Base-by-base conservation (phyloP, 306 rosid species). In the Cicer judaicum region DNA sequence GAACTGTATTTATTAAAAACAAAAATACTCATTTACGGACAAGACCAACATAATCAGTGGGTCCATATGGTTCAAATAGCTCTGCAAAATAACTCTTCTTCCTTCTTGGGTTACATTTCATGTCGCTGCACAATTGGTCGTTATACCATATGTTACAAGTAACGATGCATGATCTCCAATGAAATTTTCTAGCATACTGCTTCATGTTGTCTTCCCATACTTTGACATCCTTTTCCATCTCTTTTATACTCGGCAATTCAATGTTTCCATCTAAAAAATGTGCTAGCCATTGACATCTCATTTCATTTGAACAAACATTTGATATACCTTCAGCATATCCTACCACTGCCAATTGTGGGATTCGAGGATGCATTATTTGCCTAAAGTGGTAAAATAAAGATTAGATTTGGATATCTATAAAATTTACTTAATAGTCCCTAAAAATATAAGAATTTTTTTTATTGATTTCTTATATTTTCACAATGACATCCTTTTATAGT, bases 41-140 rank as follows among this genome's bases (percentile, higher is more conserved):
- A 49, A 83, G 87, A n/a, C 34, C 84, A 42, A 48, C 81, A 44
- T 85, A 88, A 79, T 85, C 88, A 5, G 16, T 1, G 5, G 73
- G 76, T 0, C 79, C 82, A 71, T 88, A 83, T 8, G 92, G 92
- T 47, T 41, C 24, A 70, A 85, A 85, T 15, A 55, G 52, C 52
- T 81, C 82, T 0, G 84, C 80, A 7, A 77, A 55, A 66, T 74
- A 1, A 0, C 77, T 68, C 14, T 81, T 79, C 75, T 88, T 85
- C 34, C 92, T 85, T 68, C 15, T 78, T 47, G 70, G 76, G 29
- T 88, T 69, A 6, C 63, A 36, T 40, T 82, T 84, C 74, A 85
- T 78, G 44, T 88, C 91, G 56, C 72, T 84, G 75, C 88, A 83
- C 60, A 85, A 11, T 0, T 79, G 85, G 63, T 88, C 88, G 5